A percentile compares a stretch with the other conserved stretches of the same genome.
Evolutionary conservation across 2,329 filamentous ascomycete species (phyloP).

Genomic region (Alternaria triticina): DNA sequence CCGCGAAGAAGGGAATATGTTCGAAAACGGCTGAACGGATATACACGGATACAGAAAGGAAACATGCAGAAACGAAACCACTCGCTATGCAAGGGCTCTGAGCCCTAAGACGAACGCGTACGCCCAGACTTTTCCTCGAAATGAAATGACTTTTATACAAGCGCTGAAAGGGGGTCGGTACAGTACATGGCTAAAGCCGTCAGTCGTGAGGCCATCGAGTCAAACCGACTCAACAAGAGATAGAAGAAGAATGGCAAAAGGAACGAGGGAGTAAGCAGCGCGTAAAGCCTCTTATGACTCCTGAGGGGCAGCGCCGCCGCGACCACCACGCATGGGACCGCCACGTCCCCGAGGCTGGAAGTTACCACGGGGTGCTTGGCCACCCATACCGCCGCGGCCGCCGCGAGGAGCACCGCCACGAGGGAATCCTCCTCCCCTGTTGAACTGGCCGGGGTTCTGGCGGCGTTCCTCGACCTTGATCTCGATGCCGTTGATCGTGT

Average conservation of each 20-base stretch:
- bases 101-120: constrained; percentile 36
- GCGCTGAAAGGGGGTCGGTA: constrained; percentile 42
- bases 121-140: constrained; percentile 46
- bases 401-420: constrained; percentile 58
- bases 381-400: constrained; percentile 66
- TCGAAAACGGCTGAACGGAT: constrained; percentile 28
- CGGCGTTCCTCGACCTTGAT: constrained; percentile 90
- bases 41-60: constrained; percentile 36
- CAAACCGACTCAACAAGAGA: constrained; percentile 25
- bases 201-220: constrained; percentile 37
- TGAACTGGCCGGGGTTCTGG: constrained; percentile 54
- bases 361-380: constrained; percentile 69
- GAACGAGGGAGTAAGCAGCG: constrained; percentile 4
- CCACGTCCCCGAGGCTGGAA: constrained; percentile 75
- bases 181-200: constrained; percentile 47
- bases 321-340: constrained; percentile 62
- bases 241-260: constrained; percentile 10
- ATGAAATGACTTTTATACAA: constrained; percentile 48
- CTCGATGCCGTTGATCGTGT: constrained; percentile 80
- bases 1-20: constrained; percentile 33
- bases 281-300: constrained; percentile 36
- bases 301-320: constrained; percentile 40
- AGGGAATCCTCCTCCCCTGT: constrained; percentile 45
- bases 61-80: constrained; percentile 43
- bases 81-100: constrained; percentile 49